Percentiles rank a stretch among this genome's conserved stretches.
These are phyloP conservation scores for Penicillium nucicola DNA, from an alignment of 495 filamentous ascomycete species.

Conservation along the genomic window DNA sequence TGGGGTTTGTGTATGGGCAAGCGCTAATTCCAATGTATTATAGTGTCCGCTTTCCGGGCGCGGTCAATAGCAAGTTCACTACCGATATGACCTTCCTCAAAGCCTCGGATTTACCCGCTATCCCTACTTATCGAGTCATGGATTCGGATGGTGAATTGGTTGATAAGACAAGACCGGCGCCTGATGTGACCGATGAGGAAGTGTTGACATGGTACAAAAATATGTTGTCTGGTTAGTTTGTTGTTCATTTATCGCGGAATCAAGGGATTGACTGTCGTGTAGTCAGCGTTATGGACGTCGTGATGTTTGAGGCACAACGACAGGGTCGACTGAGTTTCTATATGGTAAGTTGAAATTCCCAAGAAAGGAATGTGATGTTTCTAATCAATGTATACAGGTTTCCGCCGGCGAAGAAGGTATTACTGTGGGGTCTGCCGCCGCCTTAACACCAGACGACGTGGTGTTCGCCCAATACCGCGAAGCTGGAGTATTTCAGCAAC, in stretches of 20 bases:
- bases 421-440: conserved; percentile 79
- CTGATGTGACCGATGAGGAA: conserved; percentile 66
- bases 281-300: conserved; percentile 89
- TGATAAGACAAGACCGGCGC: conserved; percentile 58
- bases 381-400: conserved; percentile 43
- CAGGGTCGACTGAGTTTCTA: conserved; percentile 90
- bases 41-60: conserved; percentile 90
- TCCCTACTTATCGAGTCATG: conserved; percentile 84
- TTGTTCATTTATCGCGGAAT: not conserved
- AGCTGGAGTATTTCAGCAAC: conserved; percentile 82
- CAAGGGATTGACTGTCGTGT: conserved; percentile 7
- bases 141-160: conserved; percentile 79
- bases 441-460: conserved; percentile 77
- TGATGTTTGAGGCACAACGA: conserved; percentile 87
- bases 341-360: conserved; percentile 59
- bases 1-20: not conserved
- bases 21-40: too few species aligned
- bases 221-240: conserved; percentile 60
- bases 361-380: not conserved
- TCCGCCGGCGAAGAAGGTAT: conserved; percentile 96
- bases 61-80: conserved; percentile 89
- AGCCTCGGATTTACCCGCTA: conserved; percentile 61
- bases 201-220: conserved; percentile 63
- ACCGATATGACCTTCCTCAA: conserved; percentile 70
- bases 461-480: conserved; percentile 96